phyloP scores from a whole-genome alignment of 345 rosid species.

The Cardamine chenopodiifolia region DNA sequence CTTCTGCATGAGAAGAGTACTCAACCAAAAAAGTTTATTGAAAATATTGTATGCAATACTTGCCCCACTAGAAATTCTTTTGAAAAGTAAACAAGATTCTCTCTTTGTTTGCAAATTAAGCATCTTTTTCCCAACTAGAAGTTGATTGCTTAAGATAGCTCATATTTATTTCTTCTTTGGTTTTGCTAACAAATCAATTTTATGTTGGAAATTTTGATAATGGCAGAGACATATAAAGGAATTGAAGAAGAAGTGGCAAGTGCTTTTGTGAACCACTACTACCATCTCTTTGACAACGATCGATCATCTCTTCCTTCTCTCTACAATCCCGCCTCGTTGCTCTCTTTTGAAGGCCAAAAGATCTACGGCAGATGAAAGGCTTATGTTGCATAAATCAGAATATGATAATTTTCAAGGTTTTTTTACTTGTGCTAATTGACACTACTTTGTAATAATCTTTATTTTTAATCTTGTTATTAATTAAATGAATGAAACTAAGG shows the following conservation, averaged over 20 bases:
- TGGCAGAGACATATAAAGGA: constrained; percentile 56
- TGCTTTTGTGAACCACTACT: constrained; percentile 79
- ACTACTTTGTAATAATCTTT: neutral
- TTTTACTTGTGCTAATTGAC: neutral
- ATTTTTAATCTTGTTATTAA: neutral
- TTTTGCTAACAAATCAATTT: constrained; percentile 12
- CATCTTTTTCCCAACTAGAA: neutral
- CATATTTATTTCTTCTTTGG: constrained; percentile 33
- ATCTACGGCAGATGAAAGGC: constrained; percentile 45
- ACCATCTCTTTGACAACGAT: constrained; percentile 68
- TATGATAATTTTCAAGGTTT: neutral
- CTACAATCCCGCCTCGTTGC: constrained; percentile 68
- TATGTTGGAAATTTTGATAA: constrained; percentile 11
- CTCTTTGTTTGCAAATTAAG: constrained; percentile 23
- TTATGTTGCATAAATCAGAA: neutral
- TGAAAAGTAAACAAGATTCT: neutral
- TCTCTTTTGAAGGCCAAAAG: constrained; percentile 82
- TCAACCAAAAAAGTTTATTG: neutral
- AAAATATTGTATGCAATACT: constrained; percentile 16
- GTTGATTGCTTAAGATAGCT: neutral
- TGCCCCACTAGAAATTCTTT: constrained; percentile 10
- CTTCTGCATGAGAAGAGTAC: constrained; percentile 3
- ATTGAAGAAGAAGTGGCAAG: constrained; percentile 63
- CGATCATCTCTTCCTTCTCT: constrained; percentile 57
- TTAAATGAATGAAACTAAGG: neutral